phyloP scores from a whole-genome alignment of 805 yeast species.

The Candida ovalis region DNA sequence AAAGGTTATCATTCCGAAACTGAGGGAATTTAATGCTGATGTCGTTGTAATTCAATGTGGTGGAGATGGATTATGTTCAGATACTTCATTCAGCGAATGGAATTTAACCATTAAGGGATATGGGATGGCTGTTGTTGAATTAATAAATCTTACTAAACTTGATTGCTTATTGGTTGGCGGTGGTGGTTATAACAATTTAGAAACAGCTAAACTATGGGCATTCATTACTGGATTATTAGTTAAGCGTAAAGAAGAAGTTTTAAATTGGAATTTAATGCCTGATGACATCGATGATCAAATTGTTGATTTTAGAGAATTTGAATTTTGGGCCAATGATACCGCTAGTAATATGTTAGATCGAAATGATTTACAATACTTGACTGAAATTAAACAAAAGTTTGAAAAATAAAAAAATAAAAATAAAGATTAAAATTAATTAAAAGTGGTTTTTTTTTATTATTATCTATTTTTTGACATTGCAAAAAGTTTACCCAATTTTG shows the following conservation, averaged over 20 bases:
- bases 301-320: slow-evolving; percentile 15
- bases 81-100: slow-evolving; percentile 59
- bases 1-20: slow-evolving; percentile 40
- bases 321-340: slow-evolving; percentile 26
- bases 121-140: slow-evolving; percentile 30
- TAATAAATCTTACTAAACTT: slow-evolving; percentile 23
- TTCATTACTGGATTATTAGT: slow-evolving; percentile 32
- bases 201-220: slow-evolving; percentile 61
- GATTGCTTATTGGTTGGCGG: slow-evolving; percentile 63
- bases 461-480: too few species aligned
- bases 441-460: too few species aligned
- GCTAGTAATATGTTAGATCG: slow-evolving; percentile 30
- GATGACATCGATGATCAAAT: slow-evolving; percentile 44
- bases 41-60: slow-evolving; percentile 66
- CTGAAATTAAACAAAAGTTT: not conserved
- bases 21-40: slow-evolving; percentile 41
- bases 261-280: slow-evolving; percentile 33
- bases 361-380: slow-evolving; percentile 31
- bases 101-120: slow-evolving; percentile 55
- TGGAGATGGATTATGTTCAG: slow-evolving; percentile 69
- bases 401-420: too few species aligned
- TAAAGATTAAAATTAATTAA: not conserved
- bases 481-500: slow-evolving; percentile 37
- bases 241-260: slow-evolving; percentile 16
- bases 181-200: slow-evolving; percentile 67